Base-by-base conservation (phyloP, 2,329 filamentous ascomycete species). In the Rhynchosporium agropyri region DNA sequence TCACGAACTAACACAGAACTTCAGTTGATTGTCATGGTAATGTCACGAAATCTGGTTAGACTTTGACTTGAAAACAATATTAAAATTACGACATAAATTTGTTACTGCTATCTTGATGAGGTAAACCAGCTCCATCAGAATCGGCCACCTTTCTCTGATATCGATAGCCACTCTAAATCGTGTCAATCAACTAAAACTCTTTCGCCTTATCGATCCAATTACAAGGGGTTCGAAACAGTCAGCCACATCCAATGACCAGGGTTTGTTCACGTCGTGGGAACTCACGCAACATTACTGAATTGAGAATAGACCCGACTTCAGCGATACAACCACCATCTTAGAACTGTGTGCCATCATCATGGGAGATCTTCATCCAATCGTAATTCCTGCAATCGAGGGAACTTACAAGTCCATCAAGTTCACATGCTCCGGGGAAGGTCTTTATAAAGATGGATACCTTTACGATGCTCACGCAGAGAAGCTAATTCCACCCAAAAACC, bases 391-490 rank as follows among this genome's bases (percentile, higher is more conserved):
- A 28, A 45, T 68, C 20, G 56, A 65, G 28, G 55, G 63, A 51
- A 64, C 33, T 26, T 57, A 61, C 33, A 68, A 63, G 48, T 65
- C 62, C 20, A 57, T 70, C 46, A 66, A 60, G n/a, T 67, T 63
- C 31, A 63, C 60, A 20, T 69, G 67, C 42, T 59, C 60, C n/a
- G 60, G 64, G 55, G 63, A 69, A 42, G 62, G 62, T 38, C 59
- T 67, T 12, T 56, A 31, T 9, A 69, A 69, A 54, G 67, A 69
- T 46, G 62, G 62, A 2, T 66, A 54, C 20, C 6, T 42, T 28
- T 68, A 67, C 56, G 55, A 69, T 53, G 31, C 66, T 31, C 53
- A 70, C 29, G 55, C 62, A 10, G 58, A 65, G 57, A 67, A 60
- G 36, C 43, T 58, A 28, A 50, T 70, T 43, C 63, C 64, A 10